Evolutionary conservation across 2,329 filamentous ascomycete species (phyloP).

Genomic region (Periconia sp.): DNA sequence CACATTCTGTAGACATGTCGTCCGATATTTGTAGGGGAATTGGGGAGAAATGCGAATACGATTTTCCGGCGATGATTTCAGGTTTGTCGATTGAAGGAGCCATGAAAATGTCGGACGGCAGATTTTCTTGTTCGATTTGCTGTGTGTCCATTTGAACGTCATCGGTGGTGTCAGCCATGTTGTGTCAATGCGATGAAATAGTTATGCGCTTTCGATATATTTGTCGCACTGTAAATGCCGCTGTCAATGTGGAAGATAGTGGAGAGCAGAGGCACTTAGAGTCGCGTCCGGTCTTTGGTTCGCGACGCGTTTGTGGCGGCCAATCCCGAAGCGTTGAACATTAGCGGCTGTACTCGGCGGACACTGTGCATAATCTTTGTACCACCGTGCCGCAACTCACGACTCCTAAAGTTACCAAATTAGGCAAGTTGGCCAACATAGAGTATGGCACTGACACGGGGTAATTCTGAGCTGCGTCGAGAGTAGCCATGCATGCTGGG

Average conservation of each 20-base stretch:
- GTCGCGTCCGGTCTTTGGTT: constrained; percentile 7
- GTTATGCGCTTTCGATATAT: too few relatives aligned
- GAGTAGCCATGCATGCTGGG: too few relatives aligned
- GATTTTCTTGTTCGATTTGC: constrained; percentile 44
- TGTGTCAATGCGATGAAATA: not conserved
- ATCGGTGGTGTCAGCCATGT: constrained; percentile 36
- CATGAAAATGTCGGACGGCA: constrained; percentile 35
- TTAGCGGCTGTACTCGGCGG: too few relatives aligned
- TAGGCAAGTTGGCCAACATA: too few relatives aligned
- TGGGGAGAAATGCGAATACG: constrained; percentile 56
- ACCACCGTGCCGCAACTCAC: too few relatives aligned
- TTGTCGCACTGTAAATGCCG: too few relatives aligned
- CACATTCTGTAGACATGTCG: constrained; percentile 65
- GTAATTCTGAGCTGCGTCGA: too few relatives aligned
- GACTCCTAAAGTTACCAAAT: too few relatives aligned
- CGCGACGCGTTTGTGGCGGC: constrained; percentile 13
- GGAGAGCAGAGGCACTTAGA: not conserved
- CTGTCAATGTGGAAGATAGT: too few relatives aligned
- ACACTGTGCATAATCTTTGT: too few relatives aligned
- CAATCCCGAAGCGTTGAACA: too few relatives aligned
- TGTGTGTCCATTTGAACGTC: constrained; percentile 43
- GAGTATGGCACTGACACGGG: too few relatives aligned
- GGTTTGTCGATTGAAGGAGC: constrained; percentile 53
- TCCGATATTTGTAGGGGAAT: constrained; percentile 49
- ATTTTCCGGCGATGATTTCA: constrained; percentile 50